Base-by-base conservation (phyloP, 768 basidiomycete species). In the Suillus ampliporus region DNA sequence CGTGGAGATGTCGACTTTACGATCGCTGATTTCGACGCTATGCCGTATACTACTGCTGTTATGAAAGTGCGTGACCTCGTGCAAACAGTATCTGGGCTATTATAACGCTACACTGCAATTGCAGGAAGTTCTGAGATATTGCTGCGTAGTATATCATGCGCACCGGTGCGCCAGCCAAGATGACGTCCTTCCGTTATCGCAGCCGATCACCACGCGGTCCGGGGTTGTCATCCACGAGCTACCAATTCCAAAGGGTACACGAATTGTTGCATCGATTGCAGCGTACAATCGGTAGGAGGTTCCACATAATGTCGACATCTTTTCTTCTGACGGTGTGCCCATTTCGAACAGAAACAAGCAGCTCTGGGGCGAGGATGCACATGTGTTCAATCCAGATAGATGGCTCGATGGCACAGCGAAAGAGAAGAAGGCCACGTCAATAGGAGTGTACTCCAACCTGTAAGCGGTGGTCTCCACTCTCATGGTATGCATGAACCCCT, bases 121-220 rank as follows among this genome's bases (percentile, higher is more conserved):
- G 54, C 50, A 84, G 84, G 84, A 85, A 71, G 74, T 77, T 0
- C 69, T 84, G 63, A 76, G 84, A 47, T 82, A 73, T 59, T 78
- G 83, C 64, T 84, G 86, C 37, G 84, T 84, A 1, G 68, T 84
- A 17, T 82, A 84, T 47, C 80, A 83, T n/a, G 80, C 80, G n/a
- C 79, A 82, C 50, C 82, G 89, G 26, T 74, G 81, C 59, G 79
- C 87, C 0, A 76, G 72, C 1, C 71, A 75, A 23, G 88, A 90
- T 65, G 84, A 88, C 60, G 69, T 87, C 34, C 69, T 91, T 23
- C 87, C 90, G 0, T 80, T 91, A 38, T 82, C 85, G 7, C 80
- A 73, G 60, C 85, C 86, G 1, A 79, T 88, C 52, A 75, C 65
- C 58, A 82, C 80, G 4, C 75, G 74, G 26, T 78, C 79, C 2